Conservation (phyloP, 164 flowering plant genomes). For the Hamamelis virginiana region DNA sequence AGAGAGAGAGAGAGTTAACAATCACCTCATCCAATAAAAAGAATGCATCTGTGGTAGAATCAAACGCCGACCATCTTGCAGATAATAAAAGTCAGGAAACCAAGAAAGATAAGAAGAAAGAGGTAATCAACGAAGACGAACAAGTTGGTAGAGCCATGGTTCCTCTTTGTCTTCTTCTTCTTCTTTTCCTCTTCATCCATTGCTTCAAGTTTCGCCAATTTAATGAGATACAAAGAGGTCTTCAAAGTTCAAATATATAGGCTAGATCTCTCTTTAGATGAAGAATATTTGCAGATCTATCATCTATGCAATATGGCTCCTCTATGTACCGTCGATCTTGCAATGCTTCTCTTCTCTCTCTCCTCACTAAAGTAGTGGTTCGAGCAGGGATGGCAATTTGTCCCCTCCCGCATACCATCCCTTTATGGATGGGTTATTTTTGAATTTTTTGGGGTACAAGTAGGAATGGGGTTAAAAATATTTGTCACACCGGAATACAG, state of each 20-base stretch:
- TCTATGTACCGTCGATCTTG: too few relatives aligned
- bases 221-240: too few relatives aligned
- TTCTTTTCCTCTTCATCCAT: slow-evolving; percentile 24
- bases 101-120: slow-evolving; percentile 58
- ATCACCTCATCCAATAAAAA: slow-evolving; percentile 3
- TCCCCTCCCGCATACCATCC: too few relatives aligned
- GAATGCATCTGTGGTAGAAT: slow-evolving; percentile 3
- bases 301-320: too few relatives aligned
- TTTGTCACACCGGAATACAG: too few relatives aligned
- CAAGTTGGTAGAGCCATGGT: slow-evolving; percentile 63
- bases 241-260: not conserved
- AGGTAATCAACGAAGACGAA: slow-evolving; percentile 67
- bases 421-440: too few relatives aligned
- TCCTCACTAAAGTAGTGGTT: too few relatives aligned
- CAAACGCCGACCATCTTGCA: slow-evolving; percentile 45
- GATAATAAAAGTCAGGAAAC: slow-evolving; percentile 53
- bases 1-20: not conserved
- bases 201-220: slow-evolving; percentile 48
- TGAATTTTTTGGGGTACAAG: too few relatives aligned
- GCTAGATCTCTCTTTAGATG: not conserved
- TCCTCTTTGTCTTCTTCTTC: slow-evolving; percentile 30
- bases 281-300: too few relatives aligned
- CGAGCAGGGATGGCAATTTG: too few relatives aligned
- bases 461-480: too few relatives aligned
- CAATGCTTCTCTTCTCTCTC: too few relatives aligned